phyloP scores from a whole-genome alignment of 495 filamentous ascomycete genomes.

The Podospora fimiseda region DNA sequence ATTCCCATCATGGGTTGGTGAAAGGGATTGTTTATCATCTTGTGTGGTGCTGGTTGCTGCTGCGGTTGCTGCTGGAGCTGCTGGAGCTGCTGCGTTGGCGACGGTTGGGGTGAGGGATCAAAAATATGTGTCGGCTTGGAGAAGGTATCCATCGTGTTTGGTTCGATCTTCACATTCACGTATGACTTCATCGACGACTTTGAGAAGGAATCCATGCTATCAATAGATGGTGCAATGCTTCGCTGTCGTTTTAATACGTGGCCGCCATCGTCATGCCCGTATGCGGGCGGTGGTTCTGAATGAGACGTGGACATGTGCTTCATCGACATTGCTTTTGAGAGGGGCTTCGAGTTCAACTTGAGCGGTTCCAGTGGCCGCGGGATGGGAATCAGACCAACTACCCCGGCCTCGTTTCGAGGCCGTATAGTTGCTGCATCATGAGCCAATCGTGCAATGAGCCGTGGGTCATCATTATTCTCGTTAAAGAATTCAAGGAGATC shows the following conservation, averaged over 20 bases:
- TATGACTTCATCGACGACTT: background rate
- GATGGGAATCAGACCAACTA: slow-evolving; percentile 2
- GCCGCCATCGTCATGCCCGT: slow-evolving; percentile 1
- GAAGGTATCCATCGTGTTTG: no score
- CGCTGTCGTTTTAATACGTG: slow-evolving; percentile 16
- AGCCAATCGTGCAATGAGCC: slow-evolving; percentile 34
- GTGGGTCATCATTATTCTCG: slow-evolving; percentile 34
- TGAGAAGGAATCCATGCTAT: background rate
- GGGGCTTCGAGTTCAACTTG: slow-evolving; percentile 12
- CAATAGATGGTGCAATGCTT: slow-evolving; percentile 7
- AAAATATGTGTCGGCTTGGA: background rate
- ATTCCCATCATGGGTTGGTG: slow-evolving; percentile 4
- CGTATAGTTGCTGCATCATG: slow-evolving; percentile 38
- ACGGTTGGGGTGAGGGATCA: background rate
- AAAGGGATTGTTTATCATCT: slow-evolving; percentile 1
- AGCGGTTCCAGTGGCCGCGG: slow-evolving; percentile 20
- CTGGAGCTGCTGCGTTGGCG: background rate
- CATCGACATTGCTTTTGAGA: slow-evolving; percentile 3
- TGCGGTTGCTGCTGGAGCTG: slow-evolving; percentile 3
- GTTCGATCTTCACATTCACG: no score
- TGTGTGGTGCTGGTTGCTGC: slow-evolving; percentile 1
- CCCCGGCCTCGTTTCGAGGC: slow-evolving; percentile 17
- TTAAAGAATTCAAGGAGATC: slow-evolving; percentile 46
- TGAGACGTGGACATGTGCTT: slow-evolving; percentile 24
- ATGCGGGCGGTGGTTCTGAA: slow-evolving; percentile 1